Base-by-base conservation (phyloP, 148 eudicot species). In the Arctostaphylos glauca region DNA sequence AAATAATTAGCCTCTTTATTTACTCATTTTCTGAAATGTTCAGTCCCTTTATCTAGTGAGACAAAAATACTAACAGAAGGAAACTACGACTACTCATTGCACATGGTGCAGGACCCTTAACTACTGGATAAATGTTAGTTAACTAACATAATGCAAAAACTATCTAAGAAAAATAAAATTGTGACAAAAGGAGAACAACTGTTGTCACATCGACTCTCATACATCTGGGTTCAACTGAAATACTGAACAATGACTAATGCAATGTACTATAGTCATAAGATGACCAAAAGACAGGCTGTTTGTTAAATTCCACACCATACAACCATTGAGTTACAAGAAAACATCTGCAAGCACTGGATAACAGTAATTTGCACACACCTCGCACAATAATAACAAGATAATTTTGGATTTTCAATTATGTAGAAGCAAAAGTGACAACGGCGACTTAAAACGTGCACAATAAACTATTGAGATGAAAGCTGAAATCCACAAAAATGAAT, bases 1-100 rank as follows among this genome's bases (percentile, higher is more conserved):
- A 77, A 47, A 77, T 41, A n/a, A n/a, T n/a, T n/a, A n/a, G n/a
- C n/a, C n/a, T n/a, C 15, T 68, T 68, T 68, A 46, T 44, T 72
- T 44, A 72, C 47, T 25, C 44, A 44, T 16, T 44, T 16, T 18
- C 12, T 2, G 8, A 72, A 46, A 23, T 2, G 4, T 48, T 38
- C 38, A 41, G 10, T 4, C 43, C 15, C 81, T 31, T 38, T 46
- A 60, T 38, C 46, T 38, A 21, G 38, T n/a, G n/a, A 62, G 72
- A 47, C 54, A 52, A 49, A 62, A 60, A 21, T 16, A 9, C 31
- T 21, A 46, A 23, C n/a, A 21, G 55, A 79, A 13, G 72, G 44
- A 47, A 21, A 79, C 23, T 25, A 31, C 38, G 67, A 59, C 58
- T 10, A 38, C 7, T 12, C 31, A 23, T 21, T 58, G 25, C n/a